Conservation (phyloP, 2,329 filamentous ascomycete species). For the Cadophora sp. region DNA sequence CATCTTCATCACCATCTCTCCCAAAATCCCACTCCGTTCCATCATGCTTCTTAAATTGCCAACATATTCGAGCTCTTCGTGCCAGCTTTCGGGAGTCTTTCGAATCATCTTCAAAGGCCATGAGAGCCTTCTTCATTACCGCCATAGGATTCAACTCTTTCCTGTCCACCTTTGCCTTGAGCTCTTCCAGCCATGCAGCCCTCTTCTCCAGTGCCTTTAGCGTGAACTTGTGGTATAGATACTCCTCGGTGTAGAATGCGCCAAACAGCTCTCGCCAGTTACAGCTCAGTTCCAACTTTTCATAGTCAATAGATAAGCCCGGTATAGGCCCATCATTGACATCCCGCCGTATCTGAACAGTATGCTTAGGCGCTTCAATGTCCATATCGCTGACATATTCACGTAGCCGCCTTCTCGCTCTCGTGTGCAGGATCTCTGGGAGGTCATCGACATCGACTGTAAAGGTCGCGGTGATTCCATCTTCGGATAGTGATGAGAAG, state of each 20-base stretch:
- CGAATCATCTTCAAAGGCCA: slow-evolving; percentile 17
- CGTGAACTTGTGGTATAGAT: slow-evolving; percentile 19
- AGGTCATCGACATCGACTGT: background rate
- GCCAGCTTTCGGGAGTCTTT: slow-evolving; percentile 18
- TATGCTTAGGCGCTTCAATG: slow-evolving; percentile 20
- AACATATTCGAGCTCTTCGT: slow-evolving; percentile 24
- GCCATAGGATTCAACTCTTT: slow-evolving; percentile 18
- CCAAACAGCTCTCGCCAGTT: slow-evolving; percentile 27
- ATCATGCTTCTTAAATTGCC: slow-evolving; percentile 22
- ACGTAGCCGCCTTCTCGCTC: slow-evolving; percentile 13
- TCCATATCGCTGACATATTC: background rate
- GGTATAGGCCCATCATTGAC: slow-evolving; percentile 30
- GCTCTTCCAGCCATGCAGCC: slow-evolving; percentile 18
- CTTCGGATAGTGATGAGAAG: slow-evolving; percentile 22
- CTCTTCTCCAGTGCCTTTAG: slow-evolving; percentile 7
- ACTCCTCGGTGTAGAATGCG: slow-evolving; percentile 28
- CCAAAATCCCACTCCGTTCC: slow-evolving; percentile 24
- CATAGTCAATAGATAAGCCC: slow-evolving; percentile 18
- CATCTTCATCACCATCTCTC: slow-evolving; percentile 21
- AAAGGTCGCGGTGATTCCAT: slow-evolving; percentile 21
- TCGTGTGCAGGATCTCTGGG: slow-evolving; percentile 15
- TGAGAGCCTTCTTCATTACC: slow-evolving; percentile 22
- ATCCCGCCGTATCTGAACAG: slow-evolving; percentile 27
- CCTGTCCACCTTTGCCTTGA: slow-evolving; percentile 22
- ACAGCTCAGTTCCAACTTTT: slow-evolving; percentile 23